Base-by-base conservation (phyloP, 179 eudicot genomes). In the Kewa caespitosa region DNA sequence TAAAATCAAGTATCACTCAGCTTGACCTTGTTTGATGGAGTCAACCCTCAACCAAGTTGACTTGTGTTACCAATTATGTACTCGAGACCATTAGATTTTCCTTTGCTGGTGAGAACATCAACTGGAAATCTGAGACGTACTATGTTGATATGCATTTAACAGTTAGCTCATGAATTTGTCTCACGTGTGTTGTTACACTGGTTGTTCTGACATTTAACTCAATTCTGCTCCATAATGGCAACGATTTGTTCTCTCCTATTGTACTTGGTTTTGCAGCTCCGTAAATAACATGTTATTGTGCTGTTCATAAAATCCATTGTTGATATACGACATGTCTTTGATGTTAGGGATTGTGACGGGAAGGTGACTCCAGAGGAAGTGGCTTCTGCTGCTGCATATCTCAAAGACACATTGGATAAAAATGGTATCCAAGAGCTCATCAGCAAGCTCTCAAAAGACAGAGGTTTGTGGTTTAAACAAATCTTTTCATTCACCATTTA, bases 341-440 rank as follows among this genome's bases (percentile, higher is more conserved):
- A 18, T 72, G 18, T 74, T 73, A 96, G 98, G 84, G 99, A 96
- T 86, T 84, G 88, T 74, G 99, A 93, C 73, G 99, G 99, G 52
- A 96, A 93, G 86, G 99, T 96, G 67, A 96, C 92, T 75, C 88
- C 98, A 0, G 99, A 96, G 78, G 99, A 93, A 85, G 97, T 96
- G 38, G 97, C 93, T 80, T 86, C 97, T 60, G 99, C 99, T 43
- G 97, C 97, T 69, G 85, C 80, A 38, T 93, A 93, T 87, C 87
- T 96, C 70, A 93, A 90, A 81, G 89, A 90, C 84, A 94, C 92
- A 70, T 82, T 96, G 79, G 92, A 84, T 82, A 89, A 91, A 85
- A 92, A 93, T 74, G 99, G 97, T 54, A 84, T 96, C 78, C 96
- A 91, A 89, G 94, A 93, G 81, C 94, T 96, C 73, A 90, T 96